Base-by-base conservation (phyloP, 768 basidiomycete species). In the Lactifluus rugatus region DNA sequence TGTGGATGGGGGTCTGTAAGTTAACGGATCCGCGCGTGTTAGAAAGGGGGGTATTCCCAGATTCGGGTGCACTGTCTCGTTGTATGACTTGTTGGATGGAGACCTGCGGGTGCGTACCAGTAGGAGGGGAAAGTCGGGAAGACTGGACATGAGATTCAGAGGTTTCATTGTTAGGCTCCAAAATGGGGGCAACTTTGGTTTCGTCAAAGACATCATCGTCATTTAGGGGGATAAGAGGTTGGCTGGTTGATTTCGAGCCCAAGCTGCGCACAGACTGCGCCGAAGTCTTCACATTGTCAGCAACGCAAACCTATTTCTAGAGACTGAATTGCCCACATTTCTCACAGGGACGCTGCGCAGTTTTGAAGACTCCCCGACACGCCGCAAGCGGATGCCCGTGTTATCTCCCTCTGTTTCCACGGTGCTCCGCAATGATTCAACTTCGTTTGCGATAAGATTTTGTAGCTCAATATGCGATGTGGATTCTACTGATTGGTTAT, bases 391-490 rank as follows among this genome's bases (percentile, higher is more conserved):
- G 5, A 62, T 37, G 21, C 63, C 57, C 21, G 61, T 42, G 16
- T 32, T 49, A 41, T 59, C 39, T 41, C 54, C 41, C n/a, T 52
- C 57, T 9, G 48, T 14, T 47, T 54, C 54, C 32, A 49, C 51
- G 39, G 44, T 52, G 19, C 42, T 52, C 21, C 42, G 41, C 48
- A 63, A 48, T 13, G 48, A 55, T 36, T 59, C 56, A 9, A 48
- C 60, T 47, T 64, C 63, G 21, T 48, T 49, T 44, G 49, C 34
- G 19, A 60, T 58, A 31, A 64, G 54, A 21, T 41, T 23, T 19
- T 56, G 54, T 23, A 64, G 55, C 31, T 64, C 61, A 9, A 57
- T 59, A 21, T 52, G 54, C 19, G 61, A 28, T 11, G 54, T 36
- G 9, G 53, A 41, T 45, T 56, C 54, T 19, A 10, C 21, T 21